Conservation (phyloP, 2,329 filamentous ascomycete species). For the Clonostachys byssicola region DNA sequence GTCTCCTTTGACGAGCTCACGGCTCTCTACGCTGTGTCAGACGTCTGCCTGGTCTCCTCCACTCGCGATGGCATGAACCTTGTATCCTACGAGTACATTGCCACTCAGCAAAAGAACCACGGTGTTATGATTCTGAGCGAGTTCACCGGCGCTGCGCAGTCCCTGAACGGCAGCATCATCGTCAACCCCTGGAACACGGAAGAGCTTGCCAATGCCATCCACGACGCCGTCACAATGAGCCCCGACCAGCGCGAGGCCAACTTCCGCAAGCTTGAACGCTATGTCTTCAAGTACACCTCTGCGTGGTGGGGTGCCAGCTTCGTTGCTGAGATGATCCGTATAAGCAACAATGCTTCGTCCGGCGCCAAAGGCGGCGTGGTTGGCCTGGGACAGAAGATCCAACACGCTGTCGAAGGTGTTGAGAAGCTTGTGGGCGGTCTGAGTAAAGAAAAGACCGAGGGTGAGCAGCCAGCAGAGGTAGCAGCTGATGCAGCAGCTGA, state of each 20-base stretch:
- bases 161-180: conserved; percentile 86
- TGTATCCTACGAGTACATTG: conserved; percentile 97
- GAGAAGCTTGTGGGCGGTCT: conserved; percentile 5
- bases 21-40: conserved; percentile 86
- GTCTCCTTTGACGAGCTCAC: conserved; percentile 93
- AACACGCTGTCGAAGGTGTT: conserved; percentile 10
- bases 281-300: conserved; percentile 96
- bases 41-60: conserved; percentile 87
- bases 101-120: conserved; percentile 83
- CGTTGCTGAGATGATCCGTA: conserved; percentile 71
- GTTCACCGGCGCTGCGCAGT: conserved; percentile 93
- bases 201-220: conserved; percentile 86
- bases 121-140: conserved; percentile 94
- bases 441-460: background rate
- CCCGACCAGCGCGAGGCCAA: conserved; percentile 82
- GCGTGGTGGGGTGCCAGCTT: conserved; percentile 97
- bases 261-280: conserved; percentile 88
- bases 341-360: conserved; percentile 35
- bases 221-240: conserved; percentile 95
- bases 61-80: conserved; percentile 99
- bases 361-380: conserved; percentile 33
- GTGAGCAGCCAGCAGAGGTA: too few relatives aligned
- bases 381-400: conserved; percentile 16
- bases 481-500: background rate
- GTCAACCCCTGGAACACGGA: conserved; percentile 99